Conservation (phyloP, 129 eudicot species). For the Lactuca saligna region DNA sequence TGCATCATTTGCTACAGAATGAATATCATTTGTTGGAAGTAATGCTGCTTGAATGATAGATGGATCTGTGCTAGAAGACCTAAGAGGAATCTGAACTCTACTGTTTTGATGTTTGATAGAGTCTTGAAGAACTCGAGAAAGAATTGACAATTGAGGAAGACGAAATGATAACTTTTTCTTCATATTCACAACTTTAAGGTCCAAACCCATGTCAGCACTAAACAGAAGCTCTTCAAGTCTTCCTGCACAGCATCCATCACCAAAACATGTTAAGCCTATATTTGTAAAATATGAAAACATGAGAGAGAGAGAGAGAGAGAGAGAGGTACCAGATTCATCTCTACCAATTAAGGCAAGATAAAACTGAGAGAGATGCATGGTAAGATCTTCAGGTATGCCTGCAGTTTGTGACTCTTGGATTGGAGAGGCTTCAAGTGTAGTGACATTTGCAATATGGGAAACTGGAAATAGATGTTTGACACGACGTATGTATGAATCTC, state of each 20-base stretch:
- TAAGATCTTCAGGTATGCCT: slow-evolving; percentile 50
- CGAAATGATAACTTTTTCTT: slow-evolving; percentile 46
- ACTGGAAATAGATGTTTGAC: slow-evolving; percentile 47
- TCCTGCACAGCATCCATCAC: slow-evolving; percentile 52
- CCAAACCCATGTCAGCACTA: slow-evolving; percentile 50
- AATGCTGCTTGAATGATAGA: slow-evolving; percentile 28
- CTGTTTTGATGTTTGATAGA: slow-evolving; percentile 36
- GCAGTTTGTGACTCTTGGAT: slow-evolving; percentile 15
- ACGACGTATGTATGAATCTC: slow-evolving; percentile 44
- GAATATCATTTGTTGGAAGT: slow-evolving; percentile 30
- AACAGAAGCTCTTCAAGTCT: slow-evolving; percentile 64
- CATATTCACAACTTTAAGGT: slow-evolving; percentile 40
- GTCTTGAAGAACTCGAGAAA: slow-evolving; percentile 52
- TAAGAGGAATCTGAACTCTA: slow-evolving; percentile 47
- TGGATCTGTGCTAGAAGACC: slow-evolving; percentile 35
- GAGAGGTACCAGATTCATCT: slow-evolving; percentile 63
- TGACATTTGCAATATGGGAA: slow-evolving; percentile 27
- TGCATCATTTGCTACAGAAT: slow-evolving; percentile 34
- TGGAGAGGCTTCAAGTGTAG: slow-evolving; percentile 17
- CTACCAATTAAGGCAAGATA: slow-evolving; percentile 56
- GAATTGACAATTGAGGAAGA: slow-evolving; percentile 58
- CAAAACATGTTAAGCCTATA: slow-evolving; percentile 17
- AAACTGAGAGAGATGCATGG: slow-evolving; percentile 51
- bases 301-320: slow-evolving; percentile 8
- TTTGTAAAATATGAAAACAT: slow-evolving; percentile 4